These are phyloP conservation scores for Aspergillus sclerotialis DNA, from an alignment of 2,329 filamentous ascomycete species.

Conservation along the genomic window DNA sequence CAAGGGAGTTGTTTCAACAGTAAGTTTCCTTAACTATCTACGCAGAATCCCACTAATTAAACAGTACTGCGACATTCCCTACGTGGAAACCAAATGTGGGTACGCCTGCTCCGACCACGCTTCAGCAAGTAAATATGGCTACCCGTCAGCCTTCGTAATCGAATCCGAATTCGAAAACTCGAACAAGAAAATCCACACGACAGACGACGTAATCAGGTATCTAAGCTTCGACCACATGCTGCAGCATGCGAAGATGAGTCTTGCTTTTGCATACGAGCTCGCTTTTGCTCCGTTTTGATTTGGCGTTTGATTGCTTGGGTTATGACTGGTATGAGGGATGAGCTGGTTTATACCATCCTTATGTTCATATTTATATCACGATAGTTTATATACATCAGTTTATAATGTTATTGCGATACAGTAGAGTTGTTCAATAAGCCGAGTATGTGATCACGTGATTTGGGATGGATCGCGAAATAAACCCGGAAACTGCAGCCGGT, in stretches of 20 bases:
- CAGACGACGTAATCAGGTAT: conserved; percentile 63
- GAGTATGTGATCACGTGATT: too few relatives aligned
- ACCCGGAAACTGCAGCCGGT: too few relatives aligned
- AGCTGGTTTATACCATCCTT: not conserved
- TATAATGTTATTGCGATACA: too few relatives aligned
- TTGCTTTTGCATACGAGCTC: conserved; percentile 77
- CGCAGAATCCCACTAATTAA: not conserved
- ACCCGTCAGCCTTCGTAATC: conserved; percentile 59
- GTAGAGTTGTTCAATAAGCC: too few relatives aligned
- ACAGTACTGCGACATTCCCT: conserved; percentile 81
- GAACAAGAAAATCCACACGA: conserved; percentile 67
- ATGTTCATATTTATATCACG: too few relatives aligned
- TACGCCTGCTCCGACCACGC: conserved; percentile 73
- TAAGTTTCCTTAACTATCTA: conserved; percentile 25
- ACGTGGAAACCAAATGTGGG: conserved; percentile 78
- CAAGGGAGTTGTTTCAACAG: conserved; percentile 72
- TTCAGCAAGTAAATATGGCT: conserved; percentile 59
- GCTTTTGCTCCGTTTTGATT: conserved; percentile 64
- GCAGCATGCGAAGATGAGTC: conserved; percentile 77
- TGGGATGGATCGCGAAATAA: too few relatives aligned
- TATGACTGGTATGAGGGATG: too few relatives aligned
- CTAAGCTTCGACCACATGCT: conserved; percentile 85
- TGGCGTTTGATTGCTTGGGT: too few relatives aligned
- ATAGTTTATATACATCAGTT: too few relatives aligned
- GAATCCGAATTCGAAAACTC: conserved; percentile 54